phyloP scores from a whole-genome alignment of 192 early-diverging fungal species.

The Tieghemiomyces parasiticus region DNA sequence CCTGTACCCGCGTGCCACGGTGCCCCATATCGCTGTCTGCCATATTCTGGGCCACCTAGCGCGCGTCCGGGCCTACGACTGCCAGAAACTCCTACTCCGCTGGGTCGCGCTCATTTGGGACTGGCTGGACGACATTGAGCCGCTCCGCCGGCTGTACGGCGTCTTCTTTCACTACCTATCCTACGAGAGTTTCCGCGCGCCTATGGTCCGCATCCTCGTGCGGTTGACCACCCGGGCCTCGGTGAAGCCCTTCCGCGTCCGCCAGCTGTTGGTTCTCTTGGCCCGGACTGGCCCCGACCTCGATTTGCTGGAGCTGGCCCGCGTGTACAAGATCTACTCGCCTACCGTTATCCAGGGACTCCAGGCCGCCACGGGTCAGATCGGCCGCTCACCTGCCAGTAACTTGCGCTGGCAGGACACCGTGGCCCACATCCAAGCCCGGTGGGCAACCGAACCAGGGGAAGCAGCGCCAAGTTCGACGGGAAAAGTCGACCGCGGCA shows the following conservation, averaged over 20 bases:
- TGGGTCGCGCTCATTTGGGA: slow-evolving; percentile 34
- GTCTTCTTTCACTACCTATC: slow-evolving; percentile 34
- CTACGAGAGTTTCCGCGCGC: slow-evolving; percentile 25
- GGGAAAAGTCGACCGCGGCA: background rate
- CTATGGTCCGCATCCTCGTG: slow-evolving; percentile 30
- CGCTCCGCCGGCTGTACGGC: slow-evolving; percentile 27
- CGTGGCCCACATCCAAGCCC: background rate
- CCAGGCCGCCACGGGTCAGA: no score
- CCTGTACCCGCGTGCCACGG: background rate
- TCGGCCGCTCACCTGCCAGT: background rate
- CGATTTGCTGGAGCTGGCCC: slow-evolving; percentile 25
- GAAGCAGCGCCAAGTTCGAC: no score
- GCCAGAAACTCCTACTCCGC: slow-evolving; percentile 21
- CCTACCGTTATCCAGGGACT: slow-evolving; percentile 27
- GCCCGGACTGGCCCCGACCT: slow-evolving; percentile 22
- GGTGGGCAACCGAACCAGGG: background rate
- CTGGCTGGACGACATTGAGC: slow-evolving; percentile 24
- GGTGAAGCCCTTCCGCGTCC: slow-evolving; percentile 32
- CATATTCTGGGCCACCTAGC: background rate
- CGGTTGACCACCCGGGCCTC: slow-evolving; percentile 30
- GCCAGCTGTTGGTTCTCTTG: slow-evolving; percentile 29
- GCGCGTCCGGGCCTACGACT: background rate
- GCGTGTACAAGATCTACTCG: slow-evolving; percentile 29
- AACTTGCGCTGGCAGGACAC: background rate
- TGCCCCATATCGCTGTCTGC: background rate